Evolutionary conservation across 805 yeast species (phyloP).

Genomic region (Cyberlindnera lachancei): DNA sequence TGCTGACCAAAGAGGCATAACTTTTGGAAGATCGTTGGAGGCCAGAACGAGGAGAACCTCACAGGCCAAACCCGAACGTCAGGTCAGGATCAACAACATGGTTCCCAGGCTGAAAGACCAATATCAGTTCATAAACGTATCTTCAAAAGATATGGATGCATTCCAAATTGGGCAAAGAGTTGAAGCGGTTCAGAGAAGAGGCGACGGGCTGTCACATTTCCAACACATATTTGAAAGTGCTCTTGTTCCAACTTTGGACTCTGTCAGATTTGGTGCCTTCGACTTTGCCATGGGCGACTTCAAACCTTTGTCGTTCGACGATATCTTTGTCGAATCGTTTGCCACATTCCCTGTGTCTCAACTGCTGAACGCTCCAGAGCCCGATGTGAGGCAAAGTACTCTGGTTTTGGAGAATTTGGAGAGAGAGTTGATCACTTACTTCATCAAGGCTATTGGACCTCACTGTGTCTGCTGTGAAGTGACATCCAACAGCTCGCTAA

Average conservation of each 20-base stretch:
- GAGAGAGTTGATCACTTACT: constrained; percentile 24
- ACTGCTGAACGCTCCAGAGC: constrained; percentile 10
- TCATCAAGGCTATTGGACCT: constrained; percentile 30
- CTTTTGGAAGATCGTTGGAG: constrained; percentile 30
- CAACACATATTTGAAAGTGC: constrained; percentile 12
- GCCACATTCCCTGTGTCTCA: constrained; percentile 16
- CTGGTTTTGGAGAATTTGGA: constrained; percentile 10
- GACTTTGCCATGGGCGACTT: constrained; percentile 11
- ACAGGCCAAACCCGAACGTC: not conserved
- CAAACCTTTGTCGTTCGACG: constrained; percentile 12
- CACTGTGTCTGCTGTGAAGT: constrained; percentile 32
- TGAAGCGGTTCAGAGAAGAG: constrained; percentile 4
- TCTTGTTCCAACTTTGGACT: constrained; percentile 9
- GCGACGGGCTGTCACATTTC: constrained; percentile 1
- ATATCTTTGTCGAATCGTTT: constrained; percentile 16
- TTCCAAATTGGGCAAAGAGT: constrained; percentile 3
- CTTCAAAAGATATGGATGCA: not conserved
- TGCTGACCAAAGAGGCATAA: constrained; percentile 26
- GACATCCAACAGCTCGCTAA: constrained; percentile 10
- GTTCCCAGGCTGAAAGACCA: constrained; percentile 7
- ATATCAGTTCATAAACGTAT: constrained; percentile 10
- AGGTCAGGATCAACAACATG: not conserved
- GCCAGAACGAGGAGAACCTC: constrained; percentile 12
- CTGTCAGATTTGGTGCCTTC: constrained; percentile 9
- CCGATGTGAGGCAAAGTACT: constrained; percentile 9